These are phyloP conservation scores for Kodamaea jinghongensis DNA, from an alignment of 805 yeast genomes.

Conservation along the genomic window DNA sequence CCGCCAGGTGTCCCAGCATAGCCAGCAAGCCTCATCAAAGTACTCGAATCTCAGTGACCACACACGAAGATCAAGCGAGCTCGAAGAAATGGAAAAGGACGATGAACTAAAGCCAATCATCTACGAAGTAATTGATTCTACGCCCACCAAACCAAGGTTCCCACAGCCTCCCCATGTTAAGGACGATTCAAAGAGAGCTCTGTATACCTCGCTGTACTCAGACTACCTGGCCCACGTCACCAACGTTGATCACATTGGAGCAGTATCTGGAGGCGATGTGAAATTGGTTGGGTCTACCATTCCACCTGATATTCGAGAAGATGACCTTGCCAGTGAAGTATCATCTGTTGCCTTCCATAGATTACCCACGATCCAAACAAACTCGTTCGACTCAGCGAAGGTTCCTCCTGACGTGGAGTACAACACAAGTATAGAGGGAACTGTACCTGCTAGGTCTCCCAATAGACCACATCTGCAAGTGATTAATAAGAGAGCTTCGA, in stretches of 20 bases:
- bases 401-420: conserved; percentile 28
- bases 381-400: conserved; percentile 4
- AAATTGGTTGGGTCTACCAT: conserved; percentile 5
- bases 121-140: not conserved
- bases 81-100: no score
- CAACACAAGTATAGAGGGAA: conserved; percentile 33
- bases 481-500: conserved; percentile 1
- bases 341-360: conserved; percentile 19
- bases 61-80: no score
- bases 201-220: conserved; percentile 16
- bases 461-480: conserved; percentile 35
- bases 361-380: conserved; percentile 19
- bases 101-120: no score
- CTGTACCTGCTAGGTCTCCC: conserved; percentile 39
- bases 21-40: no score
- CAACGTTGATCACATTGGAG: conserved; percentile 18
- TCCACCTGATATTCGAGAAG: conserved; percentile 5
- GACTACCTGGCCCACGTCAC: conserved; percentile 22
- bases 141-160: not conserved
- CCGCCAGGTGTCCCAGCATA: no score
- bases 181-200: conserved; percentile 9
- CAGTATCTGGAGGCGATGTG: conserved; percentile 6
- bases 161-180: not conserved
- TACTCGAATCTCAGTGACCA: no score
- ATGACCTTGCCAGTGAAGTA: conserved; percentile 11